These are phyloP conservation scores for Chaetomium cochliodes DNA, from an alignment of 495 filamentous ascomycete species.

Conservation along the genomic window DNA sequence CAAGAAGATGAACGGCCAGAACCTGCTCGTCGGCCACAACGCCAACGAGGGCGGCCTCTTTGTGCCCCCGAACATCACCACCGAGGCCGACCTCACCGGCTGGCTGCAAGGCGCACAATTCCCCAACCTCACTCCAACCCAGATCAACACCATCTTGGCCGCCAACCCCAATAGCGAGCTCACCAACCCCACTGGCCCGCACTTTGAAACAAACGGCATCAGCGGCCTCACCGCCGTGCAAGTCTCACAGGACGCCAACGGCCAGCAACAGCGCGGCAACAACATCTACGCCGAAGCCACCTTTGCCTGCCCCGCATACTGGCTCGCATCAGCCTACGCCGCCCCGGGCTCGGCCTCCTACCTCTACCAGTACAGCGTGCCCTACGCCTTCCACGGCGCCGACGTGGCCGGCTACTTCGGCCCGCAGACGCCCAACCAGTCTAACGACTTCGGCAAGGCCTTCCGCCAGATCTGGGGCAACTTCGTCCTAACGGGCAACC, in stretches of 20 bases:
- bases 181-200: constrained; percentile 24
- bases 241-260: constrained; percentile 30
- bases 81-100: constrained; percentile 45
- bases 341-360: constrained; percentile 35
- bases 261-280: constrained; percentile 42
- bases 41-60: constrained; percentile 50
- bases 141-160: constrained; percentile 45
- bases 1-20: constrained; percentile 53
- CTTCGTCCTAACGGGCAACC: constrained; percentile 55
- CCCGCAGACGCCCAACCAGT: constrained; percentile 29
- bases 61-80: constrained; percentile 49
- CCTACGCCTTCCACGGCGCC: constrained; percentile 55
- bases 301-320: constrained; percentile 63
- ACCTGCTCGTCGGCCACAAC: constrained; percentile 54
- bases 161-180: constrained; percentile 31
- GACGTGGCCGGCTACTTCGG: constrained; percentile 57
- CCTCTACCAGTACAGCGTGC: constrained; percentile 64
- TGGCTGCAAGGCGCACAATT: constrained; percentile 47
- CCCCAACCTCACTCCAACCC: constrained; percentile 48
- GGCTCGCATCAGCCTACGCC: constrained; percentile 59
- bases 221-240: constrained; percentile 27
- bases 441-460: constrained; percentile 33
- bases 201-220: constrained; percentile 34
- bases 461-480: constrained; percentile 51
- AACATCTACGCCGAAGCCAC: constrained; percentile 62